Evolutionary conservation across 306 rosid species (phyloP).

Genomic region (Dryas drummondii): DNA sequence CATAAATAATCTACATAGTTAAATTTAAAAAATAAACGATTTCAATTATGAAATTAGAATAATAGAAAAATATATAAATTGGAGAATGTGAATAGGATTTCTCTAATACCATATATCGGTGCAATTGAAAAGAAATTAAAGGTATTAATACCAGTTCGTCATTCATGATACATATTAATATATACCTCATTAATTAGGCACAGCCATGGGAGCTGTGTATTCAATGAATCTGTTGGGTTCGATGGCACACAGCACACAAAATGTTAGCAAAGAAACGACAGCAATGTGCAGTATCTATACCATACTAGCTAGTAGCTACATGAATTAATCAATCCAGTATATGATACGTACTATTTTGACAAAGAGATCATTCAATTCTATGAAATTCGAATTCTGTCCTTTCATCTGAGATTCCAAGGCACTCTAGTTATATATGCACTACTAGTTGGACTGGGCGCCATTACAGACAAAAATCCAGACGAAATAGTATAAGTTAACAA

Average conservation of each 20-base stretch:
- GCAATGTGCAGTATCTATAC: too few species aligned
- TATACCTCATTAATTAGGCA: too few species aligned
- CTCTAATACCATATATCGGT: not conserved
- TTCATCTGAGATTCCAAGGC: slow-evolving; percentile 21
- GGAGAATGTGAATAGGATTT: too few species aligned
- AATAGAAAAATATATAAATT: too few species aligned
- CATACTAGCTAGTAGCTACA: not conserved
- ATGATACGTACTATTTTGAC: not conserved
- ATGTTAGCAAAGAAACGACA: not conserved
- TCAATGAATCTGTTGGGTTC: not conserved
- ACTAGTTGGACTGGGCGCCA: not conserved
- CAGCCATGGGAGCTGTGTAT: too few species aligned
- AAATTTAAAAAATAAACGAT: too few species aligned
- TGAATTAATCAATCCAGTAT: not conserved
- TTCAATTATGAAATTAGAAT: too few species aligned
- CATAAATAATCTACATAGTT: too few species aligned
- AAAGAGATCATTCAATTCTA: not conserved
- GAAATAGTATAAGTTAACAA: not conserved
- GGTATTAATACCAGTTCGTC: not conserved
- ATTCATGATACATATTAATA: not conserved
- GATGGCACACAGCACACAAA: not conserved
- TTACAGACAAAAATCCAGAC: not conserved
- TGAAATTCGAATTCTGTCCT: not conserved
- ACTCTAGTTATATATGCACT: not conserved
- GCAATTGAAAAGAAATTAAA: not conserved